Evolutionary conservation across 2,329 filamentous ascomycete genomes (phyloP).

Genomic region (Fusarium cyanostomum): DNA sequence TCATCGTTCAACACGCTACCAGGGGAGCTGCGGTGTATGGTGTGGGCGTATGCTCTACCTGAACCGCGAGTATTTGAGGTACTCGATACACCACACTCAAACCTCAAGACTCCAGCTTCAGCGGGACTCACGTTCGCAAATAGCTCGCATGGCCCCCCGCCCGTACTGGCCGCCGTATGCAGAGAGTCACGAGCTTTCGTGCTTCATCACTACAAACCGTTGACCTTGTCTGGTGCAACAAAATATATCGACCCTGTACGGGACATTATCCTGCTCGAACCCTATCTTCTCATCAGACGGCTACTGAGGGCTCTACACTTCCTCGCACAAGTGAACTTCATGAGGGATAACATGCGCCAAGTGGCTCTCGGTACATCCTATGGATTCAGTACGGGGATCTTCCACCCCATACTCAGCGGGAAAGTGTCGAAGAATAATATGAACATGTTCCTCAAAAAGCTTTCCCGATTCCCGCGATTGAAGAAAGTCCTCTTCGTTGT

Average conservation of each 20-base stretch:
- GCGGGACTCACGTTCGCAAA: slow-evolving; percentile 33
- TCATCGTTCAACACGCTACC: slow-evolving; percentile 25
- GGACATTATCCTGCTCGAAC: slow-evolving; percentile 32
- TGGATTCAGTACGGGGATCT: slow-evolving; percentile 35
- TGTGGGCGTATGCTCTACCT: slow-evolving; percentile 30
- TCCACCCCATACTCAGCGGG: slow-evolving; percentile 28
- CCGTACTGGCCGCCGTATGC: slow-evolving; percentile 20
- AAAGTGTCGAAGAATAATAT: slow-evolving; percentile 35
- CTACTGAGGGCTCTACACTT: slow-evolving; percentile 29
- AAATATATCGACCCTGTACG: slow-evolving; percentile 29
- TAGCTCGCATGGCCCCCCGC: slow-evolving; percentile 26
- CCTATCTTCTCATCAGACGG: slow-evolving; percentile 28
- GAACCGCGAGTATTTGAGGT: slow-evolving; percentile 36
- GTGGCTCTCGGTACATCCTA: slow-evolving; percentile 36
- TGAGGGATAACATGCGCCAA: slow-evolving; percentile 27
- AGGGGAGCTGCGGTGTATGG: slow-evolving; percentile 33
- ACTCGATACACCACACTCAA: slow-evolving; percentile 31
- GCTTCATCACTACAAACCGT: slow-evolving; percentile 20
- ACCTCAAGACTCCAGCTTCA: slow-evolving; percentile 27
- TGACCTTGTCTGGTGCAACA: slow-evolving; percentile 24
- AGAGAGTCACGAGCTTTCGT: slow-evolving; percentile 23
- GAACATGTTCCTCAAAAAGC: slow-evolving; percentile 30
- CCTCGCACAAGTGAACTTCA: slow-evolving; percentile 26
- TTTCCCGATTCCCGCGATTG: slow-evolving; percentile 21
- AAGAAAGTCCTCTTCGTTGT: slow-evolving; percentile 29